phyloP scores from a whole-genome alignment of 169 alveolate genomes.

The Plasmodium vinckei region DNA sequence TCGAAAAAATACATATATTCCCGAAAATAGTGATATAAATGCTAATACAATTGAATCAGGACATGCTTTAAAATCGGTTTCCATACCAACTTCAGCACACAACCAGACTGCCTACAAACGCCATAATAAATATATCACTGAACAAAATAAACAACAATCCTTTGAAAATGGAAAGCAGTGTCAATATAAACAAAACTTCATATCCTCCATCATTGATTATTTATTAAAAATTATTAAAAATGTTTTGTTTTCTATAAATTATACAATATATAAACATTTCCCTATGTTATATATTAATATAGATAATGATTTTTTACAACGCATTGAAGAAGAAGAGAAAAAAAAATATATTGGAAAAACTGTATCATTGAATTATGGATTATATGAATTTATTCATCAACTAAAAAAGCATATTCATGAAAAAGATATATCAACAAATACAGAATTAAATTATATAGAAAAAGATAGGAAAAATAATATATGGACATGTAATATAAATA shows the following conservation, averaged over 20 bases:
- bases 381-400: constrained; percentile 29
- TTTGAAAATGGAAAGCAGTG: too few species aligned
- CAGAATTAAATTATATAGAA: constrained; percentile 30
- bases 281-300: not conserved
- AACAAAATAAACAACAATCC: too few species aligned
- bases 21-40: too few species aligned
- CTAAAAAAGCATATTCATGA: constrained; percentile 13
- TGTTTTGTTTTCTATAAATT: not conserved
- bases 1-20: too few species aligned
- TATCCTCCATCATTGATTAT: not conserved
- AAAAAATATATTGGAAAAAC: constrained; percentile 37
- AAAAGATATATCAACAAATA: constrained; percentile 33
- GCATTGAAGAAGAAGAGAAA: constrained; percentile 10
- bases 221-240: not conserved
- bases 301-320: not conserved
- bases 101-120: too few species aligned
- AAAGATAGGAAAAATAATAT: constrained; percentile 1
- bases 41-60: too few species aligned
- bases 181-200: too few species aligned
- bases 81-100: too few species aligned
- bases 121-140: too few species aligned
- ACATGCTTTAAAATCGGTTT: too few species aligned
- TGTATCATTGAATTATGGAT: constrained; percentile 22
- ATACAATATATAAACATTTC: not conserved
- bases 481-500: constrained; percentile 28